Conservation (phyloP, 768 basidiomycete species). For the Phaffia tasmanica region DNA sequence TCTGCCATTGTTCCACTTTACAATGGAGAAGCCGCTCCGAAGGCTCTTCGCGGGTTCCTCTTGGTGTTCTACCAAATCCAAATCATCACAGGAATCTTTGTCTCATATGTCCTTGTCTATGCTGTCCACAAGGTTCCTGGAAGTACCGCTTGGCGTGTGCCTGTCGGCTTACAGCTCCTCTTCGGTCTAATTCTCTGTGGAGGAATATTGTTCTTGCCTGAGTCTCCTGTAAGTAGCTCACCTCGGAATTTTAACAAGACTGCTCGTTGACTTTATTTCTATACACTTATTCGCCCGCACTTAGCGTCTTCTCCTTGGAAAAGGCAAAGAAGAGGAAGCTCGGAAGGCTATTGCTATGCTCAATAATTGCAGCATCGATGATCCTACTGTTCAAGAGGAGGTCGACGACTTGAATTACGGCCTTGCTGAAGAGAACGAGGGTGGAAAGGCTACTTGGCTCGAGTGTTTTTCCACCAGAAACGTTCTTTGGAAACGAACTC, state of each 20-base stretch:
- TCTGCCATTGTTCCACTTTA: conserved; percentile 52
- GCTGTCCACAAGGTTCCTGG: conserved; percentile 49
- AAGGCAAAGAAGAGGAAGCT: conserved; percentile 47
- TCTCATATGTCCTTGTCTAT: conserved; percentile 60
- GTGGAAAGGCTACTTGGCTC: conserved; percentile 64
- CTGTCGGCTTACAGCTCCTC: conserved; percentile 59
- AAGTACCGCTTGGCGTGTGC: conserved; percentile 56
- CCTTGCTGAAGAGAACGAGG: conserved; percentile 63
- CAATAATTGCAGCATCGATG: conserved; percentile 53
- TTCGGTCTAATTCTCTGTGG: conserved; percentile 33
- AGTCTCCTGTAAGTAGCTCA: conserved; percentile 46
- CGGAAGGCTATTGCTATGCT: conserved; percentile 53
- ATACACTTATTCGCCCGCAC: neutral
- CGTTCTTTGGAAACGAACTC: conserved; percentile 58
- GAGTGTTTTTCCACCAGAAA: conserved; percentile 66
- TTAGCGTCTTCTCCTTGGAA: conserved; percentile 57
- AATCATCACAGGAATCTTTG: conserved; percentile 50
- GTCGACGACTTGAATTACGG: conserved; percentile 56
- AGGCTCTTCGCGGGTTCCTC: conserved; percentile 57
- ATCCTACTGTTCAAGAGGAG: conserved; percentile 50
- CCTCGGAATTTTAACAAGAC: neutral
- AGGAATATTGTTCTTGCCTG: conserved; percentile 61
- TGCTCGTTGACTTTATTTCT: neutral
- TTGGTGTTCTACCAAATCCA: conserved; percentile 67
- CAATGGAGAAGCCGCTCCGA: conserved; percentile 68